Conservation (phyloP, 768 basidiomycete species). For the Tephrocybe sp. region DNA sequence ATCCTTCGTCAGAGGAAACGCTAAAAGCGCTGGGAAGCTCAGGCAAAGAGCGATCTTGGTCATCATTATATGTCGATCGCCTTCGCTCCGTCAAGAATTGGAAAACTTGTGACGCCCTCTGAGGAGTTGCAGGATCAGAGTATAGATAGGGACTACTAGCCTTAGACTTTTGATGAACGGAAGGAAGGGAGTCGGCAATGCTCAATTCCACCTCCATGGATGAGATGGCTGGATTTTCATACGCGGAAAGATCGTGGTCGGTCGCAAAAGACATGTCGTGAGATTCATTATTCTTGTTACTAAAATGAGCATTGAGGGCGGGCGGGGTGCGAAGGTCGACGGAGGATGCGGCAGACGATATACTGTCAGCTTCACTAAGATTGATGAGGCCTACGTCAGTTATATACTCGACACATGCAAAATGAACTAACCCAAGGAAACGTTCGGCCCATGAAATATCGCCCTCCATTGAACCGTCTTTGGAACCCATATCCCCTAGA, state of each 20-base stretch:
- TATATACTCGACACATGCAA: background rate
- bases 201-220: slow-evolving; percentile 80
- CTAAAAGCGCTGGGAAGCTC: slow-evolving; percentile 40
- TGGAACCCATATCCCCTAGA: slow-evolving; percentile 48
- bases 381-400: background rate
- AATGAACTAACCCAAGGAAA: slow-evolving; percentile 55
- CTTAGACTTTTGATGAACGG: slow-evolving; percentile 22
- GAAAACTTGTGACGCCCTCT: slow-evolving; percentile 75
- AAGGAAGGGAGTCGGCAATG: slow-evolving; percentile 39
- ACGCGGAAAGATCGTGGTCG: slow-evolving; percentile 46
- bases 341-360: slow-evolving; percentile 48
- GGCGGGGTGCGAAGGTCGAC: slow-evolving; percentile 52
- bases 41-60: slow-evolving; percentile 38
- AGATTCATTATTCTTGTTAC: slow-evolving; percentile 27
- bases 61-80: slow-evolving; percentile 28
- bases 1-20: slow-evolving; percentile 35
- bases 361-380: slow-evolving; percentile 44
- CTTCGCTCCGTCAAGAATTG: slow-evolving; percentile 61
- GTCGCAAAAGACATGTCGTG: slow-evolving; percentile 42
- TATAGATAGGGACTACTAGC: slow-evolving; percentile 32
- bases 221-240: slow-evolving; percentile 56
- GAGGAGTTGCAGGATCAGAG: slow-evolving; percentile 50
- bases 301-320: slow-evolving; percentile 40
- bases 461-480: slow-evolving; percentile 50
- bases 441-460: slow-evolving; percentile 88